Evolutionary conservation across 805 yeast genomes (phyloP).

Genomic region (Nakazawaea populi): DNA sequence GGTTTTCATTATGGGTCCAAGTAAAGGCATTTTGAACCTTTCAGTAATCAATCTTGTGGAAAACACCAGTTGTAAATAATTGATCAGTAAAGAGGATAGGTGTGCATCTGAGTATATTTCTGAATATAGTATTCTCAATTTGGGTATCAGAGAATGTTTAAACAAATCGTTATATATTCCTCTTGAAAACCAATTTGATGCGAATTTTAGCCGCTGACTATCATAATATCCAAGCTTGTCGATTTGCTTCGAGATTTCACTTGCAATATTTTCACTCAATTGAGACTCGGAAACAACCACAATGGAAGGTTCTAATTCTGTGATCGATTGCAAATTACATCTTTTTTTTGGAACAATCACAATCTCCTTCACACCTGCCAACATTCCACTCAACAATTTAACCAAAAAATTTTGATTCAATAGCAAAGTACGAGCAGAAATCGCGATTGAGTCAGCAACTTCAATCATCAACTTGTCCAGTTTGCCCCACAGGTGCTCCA

Average conservation of each 20-base stretch:
- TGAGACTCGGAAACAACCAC: conserved; percentile 22
- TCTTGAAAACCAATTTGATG: conserved; percentile 37
- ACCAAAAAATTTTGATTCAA: conserved; percentile 24
- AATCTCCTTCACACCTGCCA: conserved; percentile 25
- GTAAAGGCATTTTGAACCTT: conserved; percentile 32
- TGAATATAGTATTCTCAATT: conserved; percentile 37
- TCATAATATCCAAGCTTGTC: conserved; percentile 13
- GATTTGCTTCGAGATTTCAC: conserved; percentile 11
- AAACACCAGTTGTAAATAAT: conserved; percentile 35
- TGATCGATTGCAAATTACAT: conserved; percentile 10
- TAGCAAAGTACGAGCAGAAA: background rate
- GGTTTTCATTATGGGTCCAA: conserved; percentile 56
- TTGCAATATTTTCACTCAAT: conserved; percentile 18
- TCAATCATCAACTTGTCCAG: conserved; percentile 20
- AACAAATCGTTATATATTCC: conserved; percentile 41
- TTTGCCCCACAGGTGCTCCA: conserved; percentile 19
- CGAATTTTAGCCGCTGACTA: conserved; percentile 25
- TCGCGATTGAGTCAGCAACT: background rate
- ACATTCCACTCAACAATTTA: conserved; percentile 33
- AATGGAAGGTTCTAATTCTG: conserved; percentile 23
- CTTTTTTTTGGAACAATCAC: conserved; percentile 17
- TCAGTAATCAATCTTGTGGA: conserved; percentile 51
- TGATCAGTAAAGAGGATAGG: conserved; percentile 18
- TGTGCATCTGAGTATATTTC: conserved; percentile 19
- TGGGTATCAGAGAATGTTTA: conserved; percentile 15